Percentiles rank a stretch among this genome's conserved stretches.
These are phyloP conservation scores for Fragilaria radians DNA, from an alignment of 108 stramenopile species.

Conservation along the genomic window DNA sequence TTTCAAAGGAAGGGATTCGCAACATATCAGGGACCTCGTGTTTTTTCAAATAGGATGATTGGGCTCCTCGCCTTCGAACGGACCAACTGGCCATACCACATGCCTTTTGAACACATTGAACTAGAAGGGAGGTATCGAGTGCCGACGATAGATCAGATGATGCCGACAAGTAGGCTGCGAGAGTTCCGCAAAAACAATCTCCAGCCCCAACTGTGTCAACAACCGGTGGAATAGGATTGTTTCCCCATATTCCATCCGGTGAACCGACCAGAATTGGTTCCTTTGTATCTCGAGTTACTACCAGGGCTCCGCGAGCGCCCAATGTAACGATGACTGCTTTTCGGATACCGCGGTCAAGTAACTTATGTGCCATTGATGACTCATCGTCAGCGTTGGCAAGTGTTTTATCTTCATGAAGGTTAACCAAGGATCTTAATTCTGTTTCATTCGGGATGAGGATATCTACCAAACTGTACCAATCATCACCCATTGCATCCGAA, in stretches of 20 bases:
- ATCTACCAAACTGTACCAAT: conserved; percentile 63
- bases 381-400: conserved; percentile 24
- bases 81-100: conserved; percentile 84
- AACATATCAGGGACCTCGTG: conserved; percentile 63
- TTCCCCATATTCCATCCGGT: conserved; percentile 11
- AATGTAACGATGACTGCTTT: conserved; percentile 73
- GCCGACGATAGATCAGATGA: background rate
- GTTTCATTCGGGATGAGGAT: conserved; percentile 81
- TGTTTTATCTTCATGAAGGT: conserved; percentile 14
- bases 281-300: conserved; percentile 40
- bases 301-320: conserved; percentile 77
- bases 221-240: conserved; percentile 58
- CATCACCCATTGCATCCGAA: conserved; percentile 30
- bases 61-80: conserved; percentile 73
- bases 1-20: conserved; percentile 9
- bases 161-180: conserved; percentile 58
- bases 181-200: conserved; percentile 79
- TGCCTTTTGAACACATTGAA: conserved; percentile 49
- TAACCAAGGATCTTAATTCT: conserved; percentile 46
- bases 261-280: conserved; percentile 27
- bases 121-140: conserved; percentile 5
- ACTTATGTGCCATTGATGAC: conserved; percentile 47
- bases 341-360: conserved; percentile 54
- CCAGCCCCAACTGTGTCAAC: conserved; percentile 84
- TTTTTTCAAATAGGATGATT: conserved; percentile 56